These are phyloP conservation scores for Effrenium voratum DNA, from an alignment of 73 alveolate species.

Conservation along the genomic window DNA sequence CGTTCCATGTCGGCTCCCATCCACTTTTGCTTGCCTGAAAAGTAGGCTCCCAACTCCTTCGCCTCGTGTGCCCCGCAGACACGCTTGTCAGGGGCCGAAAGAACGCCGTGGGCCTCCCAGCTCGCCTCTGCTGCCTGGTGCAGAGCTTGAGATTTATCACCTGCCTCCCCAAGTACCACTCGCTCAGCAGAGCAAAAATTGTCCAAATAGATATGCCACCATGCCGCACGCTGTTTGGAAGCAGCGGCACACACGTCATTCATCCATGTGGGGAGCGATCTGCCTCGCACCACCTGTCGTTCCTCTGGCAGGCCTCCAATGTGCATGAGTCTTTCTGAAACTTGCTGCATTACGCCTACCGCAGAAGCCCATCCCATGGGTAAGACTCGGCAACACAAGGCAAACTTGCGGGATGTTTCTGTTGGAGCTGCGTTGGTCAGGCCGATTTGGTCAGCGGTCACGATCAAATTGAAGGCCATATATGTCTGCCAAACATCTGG, in stretches of 20 bases:
- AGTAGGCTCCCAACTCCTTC: constrained; percentile 8
- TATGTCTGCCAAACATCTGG: neutral
- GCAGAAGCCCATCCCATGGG: constrained; percentile 22
- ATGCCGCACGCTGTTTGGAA: neutral
- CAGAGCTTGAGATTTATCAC: neutral
- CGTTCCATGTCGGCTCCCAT: neutral
- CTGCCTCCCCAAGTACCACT: neutral
- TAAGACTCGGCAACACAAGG: neutral
- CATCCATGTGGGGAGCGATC: neutral
- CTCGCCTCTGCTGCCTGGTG: neutral
- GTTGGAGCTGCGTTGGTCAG: neutral
- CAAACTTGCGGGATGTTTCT: neutral
- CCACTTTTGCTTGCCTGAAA: neutral
- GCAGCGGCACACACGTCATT: neutral
- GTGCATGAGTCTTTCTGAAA: neutral
- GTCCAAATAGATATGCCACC: constrained; percentile 33
- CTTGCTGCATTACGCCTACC: neutral
- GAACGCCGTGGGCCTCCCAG: neutral
- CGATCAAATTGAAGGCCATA: neutral
- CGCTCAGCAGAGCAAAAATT: neutral
- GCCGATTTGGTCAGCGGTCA: neutral
- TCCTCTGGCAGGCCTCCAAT: neutral
- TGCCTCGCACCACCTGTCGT: neutral
- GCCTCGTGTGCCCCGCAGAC: neutral
- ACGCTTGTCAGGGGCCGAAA: neutral